Evolutionary conservation across 139 green algal genomes (phyloP).

Genomic region (Chlamydomonas eustigma): DNA sequence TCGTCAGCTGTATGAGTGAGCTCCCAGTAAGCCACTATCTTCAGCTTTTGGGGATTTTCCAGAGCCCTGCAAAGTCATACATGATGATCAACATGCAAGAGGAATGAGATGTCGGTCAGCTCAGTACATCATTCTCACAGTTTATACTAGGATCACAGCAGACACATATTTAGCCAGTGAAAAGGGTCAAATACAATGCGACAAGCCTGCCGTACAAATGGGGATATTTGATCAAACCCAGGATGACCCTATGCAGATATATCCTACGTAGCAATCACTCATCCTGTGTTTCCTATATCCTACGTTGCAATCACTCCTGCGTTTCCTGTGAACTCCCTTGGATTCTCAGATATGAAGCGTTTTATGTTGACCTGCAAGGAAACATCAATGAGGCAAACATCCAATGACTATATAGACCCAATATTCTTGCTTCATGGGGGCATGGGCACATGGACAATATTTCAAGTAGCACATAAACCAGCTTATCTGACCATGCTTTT

Average conservation of each 20-base stretch:
- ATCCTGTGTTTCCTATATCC: not conserved
- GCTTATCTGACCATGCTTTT: no score
- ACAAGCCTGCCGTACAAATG: not conserved
- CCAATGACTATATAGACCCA: no score
- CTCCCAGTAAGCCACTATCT: not conserved
- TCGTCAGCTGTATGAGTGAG: not conserved
- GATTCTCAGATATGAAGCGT: not conserved
- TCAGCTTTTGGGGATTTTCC: not conserved
- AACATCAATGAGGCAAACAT: no score
- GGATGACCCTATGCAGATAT: not conserved
- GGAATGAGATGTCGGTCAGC: no score
- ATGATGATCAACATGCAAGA: no score
- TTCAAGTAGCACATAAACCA: no score
- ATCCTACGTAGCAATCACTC: not conserved
- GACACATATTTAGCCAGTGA: not conserved
- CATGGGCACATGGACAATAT: no score
- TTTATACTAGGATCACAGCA: not conserved
- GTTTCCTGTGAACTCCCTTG: not conserved
- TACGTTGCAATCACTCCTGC: not conserved
- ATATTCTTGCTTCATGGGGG: no score
- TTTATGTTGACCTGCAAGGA: constrained; percentile 25
- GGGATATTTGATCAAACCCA: not conserved
- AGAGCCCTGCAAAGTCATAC: no score
- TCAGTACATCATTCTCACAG: no score
- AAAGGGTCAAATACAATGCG: not conserved